A percentile compares a stretch with the other conserved stretches of the same genome.
Conservation (phyloP, 257 asterid genomes). For the Petrea volubilis region DNA sequence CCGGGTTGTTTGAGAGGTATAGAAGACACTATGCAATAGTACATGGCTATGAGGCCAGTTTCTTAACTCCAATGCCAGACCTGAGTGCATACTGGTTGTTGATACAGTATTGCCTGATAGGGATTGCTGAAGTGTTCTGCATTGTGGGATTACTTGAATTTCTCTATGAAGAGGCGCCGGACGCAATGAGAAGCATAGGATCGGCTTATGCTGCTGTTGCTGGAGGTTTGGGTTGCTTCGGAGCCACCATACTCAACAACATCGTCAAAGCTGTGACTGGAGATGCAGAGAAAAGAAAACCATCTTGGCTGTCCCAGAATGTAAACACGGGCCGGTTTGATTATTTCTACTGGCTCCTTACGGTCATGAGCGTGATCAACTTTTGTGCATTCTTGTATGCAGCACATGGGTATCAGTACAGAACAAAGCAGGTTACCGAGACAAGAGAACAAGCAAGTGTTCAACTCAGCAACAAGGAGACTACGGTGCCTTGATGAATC, state of each 20-base stretch:
- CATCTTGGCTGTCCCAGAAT: slow-evolving; percentile 94
- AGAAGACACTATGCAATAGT: slow-evolving; percentile 78
- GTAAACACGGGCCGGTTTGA: slow-evolving; percentile 81
- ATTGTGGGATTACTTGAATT: slow-evolving; percentile 91
- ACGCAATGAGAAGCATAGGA: slow-evolving; percentile 97
- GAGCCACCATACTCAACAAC: slow-evolving; percentile 76
- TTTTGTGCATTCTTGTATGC: slow-evolving; percentile 76
- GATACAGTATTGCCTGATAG: slow-evolving; percentile 93
- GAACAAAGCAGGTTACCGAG: slow-evolving; percentile 53
- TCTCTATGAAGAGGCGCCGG: slow-evolving; percentile 95
- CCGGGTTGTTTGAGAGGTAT: slow-evolving; percentile 79
- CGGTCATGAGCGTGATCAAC: slow-evolving; percentile 77
- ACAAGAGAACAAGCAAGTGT: slow-evolving; percentile 31
- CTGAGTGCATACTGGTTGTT: slow-evolving; percentile 92
- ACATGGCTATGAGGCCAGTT: slow-evolving; percentile 73
- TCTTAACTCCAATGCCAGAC: slow-evolving; percentile 76
- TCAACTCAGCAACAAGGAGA: slow-evolving; percentile 33
- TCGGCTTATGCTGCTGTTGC: slow-evolving; percentile 99
- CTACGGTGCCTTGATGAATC: slow-evolving; percentile 6
- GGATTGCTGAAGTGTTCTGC: slow-evolving; percentile 94
- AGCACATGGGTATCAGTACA: slow-evolving; percentile 72
- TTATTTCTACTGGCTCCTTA: slow-evolving; percentile 86
- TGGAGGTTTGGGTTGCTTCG: slow-evolving; percentile 98
- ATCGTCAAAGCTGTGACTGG: slow-evolving; percentile 73
- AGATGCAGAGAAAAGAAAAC: slow-evolving; percentile 49